Evolutionary conservation across 1,139 yeast genomes (phyloP).

Genomic region (Blastobotrys niveus): DNA sequence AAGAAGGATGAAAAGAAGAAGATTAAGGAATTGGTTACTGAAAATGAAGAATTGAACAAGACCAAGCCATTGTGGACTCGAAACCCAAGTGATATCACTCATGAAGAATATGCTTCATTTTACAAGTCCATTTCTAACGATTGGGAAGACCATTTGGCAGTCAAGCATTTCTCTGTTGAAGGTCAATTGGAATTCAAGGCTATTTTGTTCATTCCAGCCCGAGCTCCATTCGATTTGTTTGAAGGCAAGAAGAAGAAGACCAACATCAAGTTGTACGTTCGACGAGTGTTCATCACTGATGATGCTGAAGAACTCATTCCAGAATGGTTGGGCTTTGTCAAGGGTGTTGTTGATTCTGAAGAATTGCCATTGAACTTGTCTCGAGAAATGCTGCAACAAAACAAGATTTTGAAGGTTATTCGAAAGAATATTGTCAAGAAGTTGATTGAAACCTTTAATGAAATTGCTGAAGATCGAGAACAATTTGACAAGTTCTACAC

Average conservation of each 20-base stretch:
- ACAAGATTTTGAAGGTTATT: slow-evolving; percentile 98
- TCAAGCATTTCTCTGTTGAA: slow-evolving; percentile 99
- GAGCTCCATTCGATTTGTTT: slow-evolving; percentile 98
- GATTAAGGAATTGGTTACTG: slow-evolving; percentile 80
- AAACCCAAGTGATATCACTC: slow-evolving; percentile 95
- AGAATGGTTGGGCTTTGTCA: slow-evolving; percentile 96
- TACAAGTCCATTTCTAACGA: slow-evolving; percentile 99
- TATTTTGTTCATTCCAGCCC: slow-evolving; percentile 93
- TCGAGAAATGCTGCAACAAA: slow-evolving; percentile 99
- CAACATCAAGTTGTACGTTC: slow-evolving; percentile 97
- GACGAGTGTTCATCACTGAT: slow-evolving; percentile 99
- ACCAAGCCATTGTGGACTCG: slow-evolving; percentile 99
- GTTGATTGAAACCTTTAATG: slow-evolving; percentile 96
- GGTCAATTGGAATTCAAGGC: slow-evolving; percentile 99
- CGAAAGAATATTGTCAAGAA: slow-evolving; percentile 99
- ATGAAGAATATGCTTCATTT: slow-evolving; percentile 98
- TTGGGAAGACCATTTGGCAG: slow-evolving; percentile 99
- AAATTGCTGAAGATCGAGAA: slow-evolving; percentile 98
- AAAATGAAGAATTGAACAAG: slow-evolving; percentile 96
- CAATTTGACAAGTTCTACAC: slow-evolving; percentile 98
- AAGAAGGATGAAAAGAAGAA: slow-evolving; percentile 68
- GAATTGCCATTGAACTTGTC: slow-evolving; percentile 99
- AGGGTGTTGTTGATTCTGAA: slow-evolving; percentile 99
- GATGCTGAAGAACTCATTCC: slow-evolving; percentile 99
- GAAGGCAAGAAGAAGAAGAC: slow-evolving; percentile 98